phyloP scores from a whole-genome alignment of 1,139 yeast species.

The Yamadazyma sp. region DNA sequence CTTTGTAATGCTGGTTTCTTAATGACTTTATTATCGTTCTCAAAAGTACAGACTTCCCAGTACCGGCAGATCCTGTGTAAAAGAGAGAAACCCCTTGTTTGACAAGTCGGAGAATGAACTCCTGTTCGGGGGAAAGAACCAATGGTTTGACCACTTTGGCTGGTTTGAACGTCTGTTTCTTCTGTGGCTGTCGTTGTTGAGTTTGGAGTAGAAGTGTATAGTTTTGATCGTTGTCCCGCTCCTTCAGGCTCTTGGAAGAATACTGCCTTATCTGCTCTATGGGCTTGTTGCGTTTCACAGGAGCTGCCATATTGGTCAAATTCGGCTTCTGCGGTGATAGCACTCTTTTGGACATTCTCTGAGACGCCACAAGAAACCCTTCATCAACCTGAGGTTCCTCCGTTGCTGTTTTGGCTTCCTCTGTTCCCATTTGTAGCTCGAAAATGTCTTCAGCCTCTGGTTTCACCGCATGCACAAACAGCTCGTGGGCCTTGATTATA shows the following conservation, averaged over 20 bases:
- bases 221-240: background rate
- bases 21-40: slow-evolving; percentile 67
- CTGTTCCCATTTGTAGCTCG: background rate
- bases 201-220: slow-evolving; percentile 12
- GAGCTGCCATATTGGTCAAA: background rate
- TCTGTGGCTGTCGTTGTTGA: slow-evolving; percentile 3
- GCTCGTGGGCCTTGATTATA: background rate
- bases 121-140: slow-evolving; percentile 40
- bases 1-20: slow-evolving; percentile 42
- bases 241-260: slow-evolving; percentile 1
- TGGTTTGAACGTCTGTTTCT: slow-evolving; percentile 4
- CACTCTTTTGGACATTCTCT: background rate
- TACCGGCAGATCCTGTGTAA: slow-evolving; percentile 95
- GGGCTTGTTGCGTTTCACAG: slow-evolving; percentile 1
- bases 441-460: background rate
- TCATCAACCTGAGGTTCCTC: no score
- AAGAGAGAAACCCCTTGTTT: slow-evolving; percentile 58
- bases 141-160: slow-evolving; percentile 10
- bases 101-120: slow-evolving; percentile 36
- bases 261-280: slow-evolving; percentile 1
- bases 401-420: background rate
- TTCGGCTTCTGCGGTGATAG: slow-evolving; percentile 2
- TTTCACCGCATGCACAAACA: background rate
- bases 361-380: background rate
- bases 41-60: slow-evolving; percentile 84